Evolutionary conservation across 768 basidiomycete species (phyloP).

Genomic region (Sarcodon sp.): DNA sequence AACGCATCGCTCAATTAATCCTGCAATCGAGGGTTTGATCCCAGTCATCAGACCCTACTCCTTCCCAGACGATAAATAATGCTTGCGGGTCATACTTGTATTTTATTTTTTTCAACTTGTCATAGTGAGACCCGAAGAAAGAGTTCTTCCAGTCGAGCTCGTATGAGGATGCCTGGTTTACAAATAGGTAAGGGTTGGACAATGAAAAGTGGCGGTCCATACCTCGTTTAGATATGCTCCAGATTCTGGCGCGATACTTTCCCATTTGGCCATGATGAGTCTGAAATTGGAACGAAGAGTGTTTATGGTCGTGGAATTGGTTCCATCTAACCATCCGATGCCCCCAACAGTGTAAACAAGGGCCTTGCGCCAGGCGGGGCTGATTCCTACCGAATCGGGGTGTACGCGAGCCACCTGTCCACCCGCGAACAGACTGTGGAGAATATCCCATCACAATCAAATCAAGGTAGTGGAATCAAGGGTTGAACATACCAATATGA

Average conservation of each 20-base stretch:
- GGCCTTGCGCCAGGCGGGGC: constrained; percentile 36
- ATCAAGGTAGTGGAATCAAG: not conserved
- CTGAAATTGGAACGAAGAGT: constrained; percentile 6
- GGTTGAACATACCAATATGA: constrained; percentile 5
- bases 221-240: constrained; percentile 41
- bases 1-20: too few species aligned
- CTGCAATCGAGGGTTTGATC: constrained; percentile 17
- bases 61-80: constrained; percentile 32
- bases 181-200: too few species aligned
- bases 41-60: constrained; percentile 40
- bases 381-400: constrained; percentile 26
- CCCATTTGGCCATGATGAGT: constrained; percentile 12
- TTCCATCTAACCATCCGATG: constrained; percentile 10
- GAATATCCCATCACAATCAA: not conserved
- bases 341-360: constrained; percentile 17
- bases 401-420: constrained; percentile 26
- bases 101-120: constrained; percentile 27
- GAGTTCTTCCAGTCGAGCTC: constrained; percentile 25
- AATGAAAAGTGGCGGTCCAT: not conserved
- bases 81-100: constrained; percentile 27
- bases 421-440: constrained; percentile 29
- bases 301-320: constrained; percentile 8
- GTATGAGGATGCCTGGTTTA: constrained; percentile 25
- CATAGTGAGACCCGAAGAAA: constrained; percentile 34
- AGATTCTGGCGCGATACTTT: constrained; percentile 17